Evolutionary conservation across 345 rosid genomes (phyloP).

Genomic region (Aegle marmelos): DNA sequence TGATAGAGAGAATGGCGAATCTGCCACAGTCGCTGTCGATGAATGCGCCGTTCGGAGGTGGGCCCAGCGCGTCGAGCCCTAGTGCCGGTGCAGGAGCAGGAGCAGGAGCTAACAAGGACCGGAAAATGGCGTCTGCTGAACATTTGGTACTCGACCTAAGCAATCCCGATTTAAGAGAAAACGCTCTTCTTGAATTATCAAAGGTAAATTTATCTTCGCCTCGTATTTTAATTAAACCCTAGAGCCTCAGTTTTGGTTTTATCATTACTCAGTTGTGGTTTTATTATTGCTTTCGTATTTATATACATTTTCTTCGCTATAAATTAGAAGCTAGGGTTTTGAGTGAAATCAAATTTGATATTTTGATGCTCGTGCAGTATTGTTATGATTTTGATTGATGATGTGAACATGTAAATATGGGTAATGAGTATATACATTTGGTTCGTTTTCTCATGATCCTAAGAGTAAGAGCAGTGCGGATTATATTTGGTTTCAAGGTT

Average conservation of each 20-base stretch:
- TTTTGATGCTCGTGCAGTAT: not conserved
- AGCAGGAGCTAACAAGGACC: slow-evolving; percentile 62
- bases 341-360: not conserved
- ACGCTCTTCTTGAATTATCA: slow-evolving; percentile 72
- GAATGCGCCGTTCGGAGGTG: slow-evolving; percentile 57
- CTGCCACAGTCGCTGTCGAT: slow-evolving; percentile 67
- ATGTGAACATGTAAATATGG: not conserved
- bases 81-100: slow-evolving; percentile 10
- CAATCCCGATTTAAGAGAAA: slow-evolving; percentile 91
- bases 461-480: not conserved
- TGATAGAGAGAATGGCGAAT: slow-evolving; percentile 46
- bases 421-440: not conserved
- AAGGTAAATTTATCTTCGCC: slow-evolving; percentile 41
- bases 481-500: not conserved
- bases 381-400: not conserved
- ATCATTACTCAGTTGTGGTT: too few relatives aligned
- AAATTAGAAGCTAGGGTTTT: not conserved
- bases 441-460: not conserved
- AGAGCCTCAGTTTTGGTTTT: not conserved
- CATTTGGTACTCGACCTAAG: slow-evolving; percentile 89
- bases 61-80: slow-evolving; percentile 42
- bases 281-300: not conserved
- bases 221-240: not conserved
- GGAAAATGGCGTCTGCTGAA: slow-evolving; percentile 89
- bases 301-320: not conserved